Conservation (phyloP, 305 asterid species). For the Solanum hybrid region DNA sequence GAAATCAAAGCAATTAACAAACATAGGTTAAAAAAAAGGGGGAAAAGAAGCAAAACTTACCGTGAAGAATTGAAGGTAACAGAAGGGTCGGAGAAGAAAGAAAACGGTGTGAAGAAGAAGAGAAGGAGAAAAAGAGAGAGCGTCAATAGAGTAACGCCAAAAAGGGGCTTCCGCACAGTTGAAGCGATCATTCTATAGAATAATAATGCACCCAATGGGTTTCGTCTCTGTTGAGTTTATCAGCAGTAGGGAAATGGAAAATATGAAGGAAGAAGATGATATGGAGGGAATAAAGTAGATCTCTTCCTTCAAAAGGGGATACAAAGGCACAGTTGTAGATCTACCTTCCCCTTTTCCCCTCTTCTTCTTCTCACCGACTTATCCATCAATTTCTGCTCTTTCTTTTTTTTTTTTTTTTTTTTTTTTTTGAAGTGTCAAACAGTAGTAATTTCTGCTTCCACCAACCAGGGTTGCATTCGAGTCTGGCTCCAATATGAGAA, state of each 20-base stretch:
- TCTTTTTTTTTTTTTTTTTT: background rate
- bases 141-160: slow-evolving; percentile 12
- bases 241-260: background rate
- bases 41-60: slow-evolving; percentile 13
- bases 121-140: slow-evolving; percentile 18
- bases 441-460: background rate
- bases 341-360: background rate
- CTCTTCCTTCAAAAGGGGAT: background rate
- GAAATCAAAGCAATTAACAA: background rate
- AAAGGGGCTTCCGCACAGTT: slow-evolving; percentile 22
- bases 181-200: slow-evolving; percentile 14
- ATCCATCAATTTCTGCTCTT: background rate
- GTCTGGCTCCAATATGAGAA: background rate
- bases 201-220: background rate
- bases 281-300: background rate
- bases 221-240: background rate
- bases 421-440: background rate
- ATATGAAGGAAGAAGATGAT: background rate
- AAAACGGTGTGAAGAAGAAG: slow-evolving; percentile 18
- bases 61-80: background rate
- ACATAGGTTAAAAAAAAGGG: background rate
- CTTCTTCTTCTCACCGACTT: background rate
- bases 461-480: background rate
- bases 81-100: slow-evolving; percentile 13
- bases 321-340: background rate